These are phyloP conservation scores for Candida dajiaensis DNA, from an alignment of 805 yeast genomes.

Conservation along the genomic window DNA sequence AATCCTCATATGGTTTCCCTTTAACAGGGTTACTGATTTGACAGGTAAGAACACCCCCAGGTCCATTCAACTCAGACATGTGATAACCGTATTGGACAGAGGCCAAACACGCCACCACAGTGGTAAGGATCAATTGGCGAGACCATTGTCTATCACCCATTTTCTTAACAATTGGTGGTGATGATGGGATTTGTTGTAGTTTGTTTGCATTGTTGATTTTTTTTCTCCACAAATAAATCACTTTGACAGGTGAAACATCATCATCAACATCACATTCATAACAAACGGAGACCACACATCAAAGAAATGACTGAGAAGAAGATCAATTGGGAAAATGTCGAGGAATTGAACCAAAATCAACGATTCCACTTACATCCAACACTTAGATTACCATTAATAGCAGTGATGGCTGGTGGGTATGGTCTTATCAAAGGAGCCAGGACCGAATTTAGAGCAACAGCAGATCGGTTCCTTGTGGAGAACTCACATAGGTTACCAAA, in stretches of 20 bases:
- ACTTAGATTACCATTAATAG: conserved; percentile 38
- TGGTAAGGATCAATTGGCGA: conserved; percentile 34
- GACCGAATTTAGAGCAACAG: conserved; percentile 49
- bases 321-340: not conserved
- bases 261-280: no score
- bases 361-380: conserved; percentile 46
- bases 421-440: conserved; percentile 54
- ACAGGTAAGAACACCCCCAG: conserved; percentile 67
- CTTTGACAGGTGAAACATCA: not conserved
- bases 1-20: conserved; percentile 17
- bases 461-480: conserved; percentile 63
- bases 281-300: no score
- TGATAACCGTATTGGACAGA: conserved; percentile 92
- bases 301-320: not conserved
- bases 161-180: no score
- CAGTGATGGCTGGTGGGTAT: conserved; percentile 32
- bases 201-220: not conserved
- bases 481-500: conserved; percentile 78
- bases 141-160: conserved; percentile 13
- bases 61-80: conserved; percentile 92
- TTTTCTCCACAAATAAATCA: not conserved
- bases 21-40: conserved; percentile 22
- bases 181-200: no score
- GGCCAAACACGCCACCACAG: conserved; percentile 62
- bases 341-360: not conserved